Percentiles rank a stretch among this genome's conserved stretches.
These are phyloP conservation scores for Fusarium sp. DNA, from an alignment of 2,329 filamentous ascomycete genomes.

Conservation along the genomic window DNA sequence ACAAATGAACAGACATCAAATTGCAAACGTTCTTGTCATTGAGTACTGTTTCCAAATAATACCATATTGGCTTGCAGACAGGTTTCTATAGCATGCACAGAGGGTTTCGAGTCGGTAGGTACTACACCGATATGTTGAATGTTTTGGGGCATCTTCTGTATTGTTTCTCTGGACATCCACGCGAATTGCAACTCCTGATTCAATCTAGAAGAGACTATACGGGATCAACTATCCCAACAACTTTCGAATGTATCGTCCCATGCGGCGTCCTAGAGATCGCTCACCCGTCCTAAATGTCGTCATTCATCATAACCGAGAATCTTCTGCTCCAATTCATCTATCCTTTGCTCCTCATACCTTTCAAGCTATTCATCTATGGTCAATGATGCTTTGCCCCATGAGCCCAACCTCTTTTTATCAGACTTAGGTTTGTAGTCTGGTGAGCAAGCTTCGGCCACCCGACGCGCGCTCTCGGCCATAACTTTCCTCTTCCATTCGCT, in stretches of 20 bases:
- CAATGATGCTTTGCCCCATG: not conserved
- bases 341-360: not conserved
- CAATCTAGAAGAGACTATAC: too few relatives aligned
- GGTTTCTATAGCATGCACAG: not conserved
- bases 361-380: not conserved
- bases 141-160: too few relatives aligned
- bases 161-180: too few relatives aligned
- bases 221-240: not conserved
- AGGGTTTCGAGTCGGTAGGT: not conserved
- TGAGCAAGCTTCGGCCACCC: not conserved
- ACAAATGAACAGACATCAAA: not conserved
- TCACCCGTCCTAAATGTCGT: not conserved
- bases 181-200: too few relatives aligned
- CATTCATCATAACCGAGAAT: not conserved
- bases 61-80: not conserved
- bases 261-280: not conserved
- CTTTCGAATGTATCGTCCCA: not conserved
- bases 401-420: not conserved
- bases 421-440: not conserved
- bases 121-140: not conserved
- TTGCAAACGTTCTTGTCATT: not conserved
- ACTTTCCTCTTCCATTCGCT: not conserved
- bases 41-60: not conserved
- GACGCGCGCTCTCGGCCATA: not conserved
- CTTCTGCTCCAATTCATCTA: not conserved